phyloP scores from a whole-genome alignment of 352 stramenopile species.

The Phytophthora idaei region DNA sequence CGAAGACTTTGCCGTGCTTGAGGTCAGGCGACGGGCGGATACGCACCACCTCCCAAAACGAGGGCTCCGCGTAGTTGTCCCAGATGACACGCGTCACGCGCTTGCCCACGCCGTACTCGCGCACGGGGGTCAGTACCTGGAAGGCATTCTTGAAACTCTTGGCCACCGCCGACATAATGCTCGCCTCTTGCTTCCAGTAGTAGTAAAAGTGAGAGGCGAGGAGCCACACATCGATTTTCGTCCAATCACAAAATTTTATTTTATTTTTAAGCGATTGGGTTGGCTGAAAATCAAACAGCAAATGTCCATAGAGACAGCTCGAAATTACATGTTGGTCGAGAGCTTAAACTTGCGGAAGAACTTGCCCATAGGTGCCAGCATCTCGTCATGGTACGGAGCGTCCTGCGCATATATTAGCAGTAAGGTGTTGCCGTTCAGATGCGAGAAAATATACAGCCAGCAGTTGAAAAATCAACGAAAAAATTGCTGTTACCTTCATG shows the following conservation, averaged over 20 bases:
- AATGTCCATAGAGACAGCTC: conserved; percentile 1
- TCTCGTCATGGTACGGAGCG: conserved; percentile 67
- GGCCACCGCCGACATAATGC: conserved; percentile 36
- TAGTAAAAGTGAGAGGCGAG: conserved; percentile 22
- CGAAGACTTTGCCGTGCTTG: conserved; percentile 88
- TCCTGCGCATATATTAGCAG: conserved; percentile 31
- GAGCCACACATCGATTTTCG: conserved; percentile 19
- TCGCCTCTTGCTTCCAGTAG: conserved; percentile 9
- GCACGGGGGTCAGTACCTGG: conserved; percentile 70
- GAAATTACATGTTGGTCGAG: conserved; percentile 38
- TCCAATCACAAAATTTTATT: conserved; percentile 24
- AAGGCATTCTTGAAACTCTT: conserved; percentile 74
- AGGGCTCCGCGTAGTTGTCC: conserved; percentile 72
- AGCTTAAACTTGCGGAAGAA: conserved; percentile 79
- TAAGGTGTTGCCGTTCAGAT: background rate
- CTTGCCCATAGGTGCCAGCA: conserved; percentile 66
- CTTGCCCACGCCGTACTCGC: conserved; percentile 72
- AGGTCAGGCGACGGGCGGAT: conserved; percentile 74
- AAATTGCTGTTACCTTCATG: conserved; percentile 60
- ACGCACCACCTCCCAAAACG: conserved; percentile 85
- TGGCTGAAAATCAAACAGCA: conserved; percentile 25
- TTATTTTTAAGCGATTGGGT: conserved; percentile 6
- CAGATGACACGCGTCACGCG: conserved; percentile 81
- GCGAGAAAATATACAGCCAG: background rate
- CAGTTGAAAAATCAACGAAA: conserved; percentile 1